These are phyloP conservation scores for Oemleria cerasiformis DNA, from an alignment of 306 rosid species.

Conservation along the genomic window DNA sequence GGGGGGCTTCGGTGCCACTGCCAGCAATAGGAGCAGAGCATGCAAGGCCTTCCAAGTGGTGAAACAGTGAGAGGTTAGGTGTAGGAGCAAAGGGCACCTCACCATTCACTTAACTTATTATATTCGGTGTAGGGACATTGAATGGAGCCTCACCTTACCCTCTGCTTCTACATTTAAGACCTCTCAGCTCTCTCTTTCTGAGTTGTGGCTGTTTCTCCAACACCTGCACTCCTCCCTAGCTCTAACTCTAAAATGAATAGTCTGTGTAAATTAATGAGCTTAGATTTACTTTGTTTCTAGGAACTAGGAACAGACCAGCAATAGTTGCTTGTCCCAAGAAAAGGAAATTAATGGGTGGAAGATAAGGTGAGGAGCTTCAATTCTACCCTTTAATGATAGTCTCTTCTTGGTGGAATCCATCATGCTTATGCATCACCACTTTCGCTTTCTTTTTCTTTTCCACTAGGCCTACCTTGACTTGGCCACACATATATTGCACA, in stretches of 20 bases:
- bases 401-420: not conserved
- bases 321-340: slow-evolving; percentile 43
- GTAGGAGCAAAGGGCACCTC: slow-evolving; percentile 24
- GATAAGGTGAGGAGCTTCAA: slow-evolving; percentile 25
- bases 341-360: not conserved
- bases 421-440: not conserved
- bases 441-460: not conserved
- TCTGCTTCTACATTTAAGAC: slow-evolving; percentile 41
- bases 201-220: too few species aligned
- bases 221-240: too few species aligned
- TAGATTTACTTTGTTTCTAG: slow-evolving; percentile 23
- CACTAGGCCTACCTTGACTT: too few species aligned
- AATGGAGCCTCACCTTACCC: slow-evolving; percentile 33
- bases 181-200: too few species aligned
- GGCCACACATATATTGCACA: not conserved
- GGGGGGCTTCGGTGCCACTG: slow-evolving; percentile 17
- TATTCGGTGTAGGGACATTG: slow-evolving; percentile 24
- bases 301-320: slow-evolving; percentile 16
- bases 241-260: too few species aligned
- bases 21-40: not conserved
- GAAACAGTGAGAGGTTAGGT: slow-evolving; percentile 13
- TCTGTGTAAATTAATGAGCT: too few species aligned
- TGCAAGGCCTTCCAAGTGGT: slow-evolving; percentile 48
- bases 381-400: not conserved
- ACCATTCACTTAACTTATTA: not conserved